Conservation (phyloP, 495 filamentous ascomycete species). For the Darksidea phi region DNA sequence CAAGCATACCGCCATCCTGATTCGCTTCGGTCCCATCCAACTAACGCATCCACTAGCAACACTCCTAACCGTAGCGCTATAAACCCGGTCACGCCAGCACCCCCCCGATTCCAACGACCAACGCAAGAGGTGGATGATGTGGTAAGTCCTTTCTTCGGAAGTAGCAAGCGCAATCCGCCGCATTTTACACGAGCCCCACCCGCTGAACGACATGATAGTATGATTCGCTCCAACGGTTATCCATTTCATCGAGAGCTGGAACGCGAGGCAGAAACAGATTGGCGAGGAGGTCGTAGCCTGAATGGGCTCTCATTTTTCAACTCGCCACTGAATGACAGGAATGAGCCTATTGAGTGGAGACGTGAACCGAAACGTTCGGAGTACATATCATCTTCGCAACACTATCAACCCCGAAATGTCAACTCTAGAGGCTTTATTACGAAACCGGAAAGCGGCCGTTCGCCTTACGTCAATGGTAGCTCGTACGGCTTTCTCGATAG, state of each 20-base stretch:
- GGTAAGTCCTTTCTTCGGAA: slow-evolving; percentile 40
- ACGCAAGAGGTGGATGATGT: slow-evolving; percentile 22
- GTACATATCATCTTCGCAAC: neutral
- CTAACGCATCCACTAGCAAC: neutral
- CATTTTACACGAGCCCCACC: neutral
- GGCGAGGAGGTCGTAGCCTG: slow-evolving; percentile 25
- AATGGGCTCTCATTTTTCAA: slow-evolving; percentile 36
- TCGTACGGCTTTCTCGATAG: slow-evolving; percentile 2
- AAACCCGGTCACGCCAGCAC: slow-evolving; percentile 15
- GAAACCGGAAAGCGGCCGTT: neutral
- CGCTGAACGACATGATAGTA: slow-evolving; percentile 10
- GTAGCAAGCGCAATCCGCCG: slow-evolving; percentile 16
- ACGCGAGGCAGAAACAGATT: neutral
- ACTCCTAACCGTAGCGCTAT: neutral
- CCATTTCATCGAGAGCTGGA: slow-evolving; percentile 10
- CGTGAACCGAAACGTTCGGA: neutral
- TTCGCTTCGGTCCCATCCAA: slow-evolving; percentile 8
- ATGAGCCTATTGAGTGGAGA: slow-evolving; percentile 13
- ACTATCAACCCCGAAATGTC: slow-evolving; percentile 5
- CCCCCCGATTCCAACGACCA: slow-evolving; percentile 6
- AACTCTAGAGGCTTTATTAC: slow-evolving; percentile 21
- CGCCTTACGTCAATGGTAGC: neutral
- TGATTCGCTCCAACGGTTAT: slow-evolving; percentile 6
- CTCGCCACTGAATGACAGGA: slow-evolving; percentile 16
- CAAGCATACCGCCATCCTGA: slow-evolving; percentile 4